phyloP scores from a whole-genome alignment of 495 filamentous ascomycete species.

The Echria macrotheca region DNA sequence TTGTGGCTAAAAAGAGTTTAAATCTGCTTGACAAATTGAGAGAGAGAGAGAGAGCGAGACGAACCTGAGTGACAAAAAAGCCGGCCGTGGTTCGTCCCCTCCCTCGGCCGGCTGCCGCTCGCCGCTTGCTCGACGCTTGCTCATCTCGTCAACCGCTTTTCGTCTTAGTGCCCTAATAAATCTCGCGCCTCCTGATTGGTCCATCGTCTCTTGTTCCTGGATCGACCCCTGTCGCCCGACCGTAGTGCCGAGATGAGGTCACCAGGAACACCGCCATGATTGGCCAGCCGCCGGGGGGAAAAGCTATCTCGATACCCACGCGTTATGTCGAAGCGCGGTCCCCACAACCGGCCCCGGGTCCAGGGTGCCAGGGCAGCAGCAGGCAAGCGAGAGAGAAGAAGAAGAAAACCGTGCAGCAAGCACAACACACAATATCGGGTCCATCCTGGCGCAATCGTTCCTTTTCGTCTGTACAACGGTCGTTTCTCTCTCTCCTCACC shows the following conservation, averaged over 20 bases:
- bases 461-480: conserved; percentile 12
- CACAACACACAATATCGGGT: conserved; percentile 16
- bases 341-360: conserved; percentile 6
- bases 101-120: too few relatives aligned
- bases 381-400: too few relatives aligned
- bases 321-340: conserved; percentile 7
- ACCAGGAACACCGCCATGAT: conserved; percentile 14
- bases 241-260: conserved; percentile 23
- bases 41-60: too few relatives aligned
- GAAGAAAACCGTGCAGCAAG: conserved; percentile 11
- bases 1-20: too few relatives aligned
- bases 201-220: conserved; percentile 15
- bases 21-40: too few relatives aligned
- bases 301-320: conserved; percentile 18
- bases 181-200: conserved; percentile 15
- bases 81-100: too few relatives aligned
- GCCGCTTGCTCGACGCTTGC: too few relatives aligned
- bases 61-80: too few relatives aligned
- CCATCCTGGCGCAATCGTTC: conserved; percentile 5
- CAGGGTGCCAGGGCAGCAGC: too few relatives aligned
- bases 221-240: conserved; percentile 8
- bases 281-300: conserved; percentile 10
- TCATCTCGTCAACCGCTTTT: conserved; percentile 20
- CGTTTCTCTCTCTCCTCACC: conserved; percentile 7
- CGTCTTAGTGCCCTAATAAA: conserved; percentile 13